Evolutionary conservation across 768 basidiomycete genomes (phyloP).

Genomic region (Boletus sp.): DNA sequence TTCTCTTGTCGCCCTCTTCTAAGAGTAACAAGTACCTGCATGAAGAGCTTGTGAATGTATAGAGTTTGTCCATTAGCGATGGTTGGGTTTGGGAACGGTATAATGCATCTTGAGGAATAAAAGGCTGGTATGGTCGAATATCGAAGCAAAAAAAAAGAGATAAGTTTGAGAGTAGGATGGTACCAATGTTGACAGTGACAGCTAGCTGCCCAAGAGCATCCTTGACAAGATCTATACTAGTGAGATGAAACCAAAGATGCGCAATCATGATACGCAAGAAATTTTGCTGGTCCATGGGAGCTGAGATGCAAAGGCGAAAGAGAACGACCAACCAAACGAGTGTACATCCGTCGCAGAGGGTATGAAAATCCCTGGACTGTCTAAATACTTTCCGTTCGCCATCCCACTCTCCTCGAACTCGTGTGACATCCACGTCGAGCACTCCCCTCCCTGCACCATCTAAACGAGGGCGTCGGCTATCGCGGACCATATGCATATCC

Average conservation of each 20-base stretch:
- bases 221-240: conserved; percentile 24
- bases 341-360: conserved; percentile 20
- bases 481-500: conserved; percentile 42
- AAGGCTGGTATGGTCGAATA: conserved; percentile 19
- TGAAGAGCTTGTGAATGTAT: conserved; percentile 6
- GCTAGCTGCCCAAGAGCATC: conserved; percentile 18
- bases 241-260: conserved; percentile 18
- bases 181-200: conserved; percentile 7
- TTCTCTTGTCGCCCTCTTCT: not conserved
- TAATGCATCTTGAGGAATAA: conserved; percentile 27
- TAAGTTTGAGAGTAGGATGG: conserved; percentile 9
- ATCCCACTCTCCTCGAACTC: conserved; percentile 6
- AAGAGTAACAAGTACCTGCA: not conserved
- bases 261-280: conserved; percentile 8
- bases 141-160: conserved; percentile 12
- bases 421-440: conserved; percentile 8
- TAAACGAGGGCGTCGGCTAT: conserved; percentile 15
- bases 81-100: conserved; percentile 19
- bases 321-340: conserved; percentile 26
- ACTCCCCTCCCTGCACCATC: not conserved
- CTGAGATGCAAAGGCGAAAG: conserved; percentile 1
- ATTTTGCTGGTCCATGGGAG: conserved; percentile 13
- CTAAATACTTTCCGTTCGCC: conserved; percentile 12
- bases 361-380: conserved; percentile 13
- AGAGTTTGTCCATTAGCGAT: conserved; percentile 24